Percentiles rank a stretch among this genome's conserved stretches.
These are phyloP conservation scores for Tetradesmus lagerheimii DNA, from an alignment of 139 green algal species.

Conservation along the genomic window DNA sequence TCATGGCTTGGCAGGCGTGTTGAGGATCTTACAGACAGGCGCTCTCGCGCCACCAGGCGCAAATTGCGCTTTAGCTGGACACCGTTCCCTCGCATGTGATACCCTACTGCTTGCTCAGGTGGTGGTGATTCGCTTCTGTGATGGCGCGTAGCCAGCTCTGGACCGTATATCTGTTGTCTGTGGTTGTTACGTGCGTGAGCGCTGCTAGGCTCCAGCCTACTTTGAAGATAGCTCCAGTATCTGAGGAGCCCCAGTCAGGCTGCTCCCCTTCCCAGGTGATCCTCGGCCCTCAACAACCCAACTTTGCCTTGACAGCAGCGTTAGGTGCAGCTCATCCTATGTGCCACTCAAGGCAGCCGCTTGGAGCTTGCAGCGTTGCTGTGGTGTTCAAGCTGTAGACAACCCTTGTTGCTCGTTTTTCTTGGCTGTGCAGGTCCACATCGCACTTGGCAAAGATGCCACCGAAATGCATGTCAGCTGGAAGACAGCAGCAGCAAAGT, in stretches of 20 bases:
- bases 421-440: constrained; percentile 22
- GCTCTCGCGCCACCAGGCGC: not conserved
- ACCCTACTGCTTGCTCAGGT: too few relatives aligned
- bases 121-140: not conserved
- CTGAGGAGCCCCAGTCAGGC: not conserved
- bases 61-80: not conserved
- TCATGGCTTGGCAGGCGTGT: not conserved
- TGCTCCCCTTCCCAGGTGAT: not conserved
- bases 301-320: not conserved
- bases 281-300: not conserved
- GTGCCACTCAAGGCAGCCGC: not conserved
- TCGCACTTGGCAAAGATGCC: constrained; percentile 54
- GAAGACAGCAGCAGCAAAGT: constrained; percentile 64
- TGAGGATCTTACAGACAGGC: not conserved
- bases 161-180: not conserved
- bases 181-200: not conserved
- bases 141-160: not conserved
- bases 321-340: not conserved
- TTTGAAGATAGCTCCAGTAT: not conserved
- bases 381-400: not conserved
- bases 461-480: constrained; percentile 70
- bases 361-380: not conserved
- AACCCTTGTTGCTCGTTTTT: not conserved
- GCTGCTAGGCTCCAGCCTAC: not conserved
- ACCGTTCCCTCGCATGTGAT: not conserved